Conservation (phyloP, 805 yeast species). For the Kuraishia piskuri region DNA sequence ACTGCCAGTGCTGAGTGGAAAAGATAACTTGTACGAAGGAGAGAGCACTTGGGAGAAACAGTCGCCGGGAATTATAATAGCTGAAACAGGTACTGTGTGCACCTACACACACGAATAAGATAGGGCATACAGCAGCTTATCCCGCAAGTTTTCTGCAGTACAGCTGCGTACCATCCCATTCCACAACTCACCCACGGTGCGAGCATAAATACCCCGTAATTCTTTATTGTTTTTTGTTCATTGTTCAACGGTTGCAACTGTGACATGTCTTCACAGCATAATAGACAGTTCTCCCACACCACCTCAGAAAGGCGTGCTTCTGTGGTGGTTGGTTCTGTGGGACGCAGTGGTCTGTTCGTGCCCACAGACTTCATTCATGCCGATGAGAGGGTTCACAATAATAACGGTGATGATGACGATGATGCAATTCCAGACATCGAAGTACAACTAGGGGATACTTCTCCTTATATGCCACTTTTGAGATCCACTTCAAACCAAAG, state of each 20-base stretch:
- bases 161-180: no score
- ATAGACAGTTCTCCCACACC: conserved; percentile 22
- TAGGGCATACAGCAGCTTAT: no score
- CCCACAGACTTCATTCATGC: conserved; percentile 2
- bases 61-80: no score
- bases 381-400: neutral
- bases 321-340: conserved; percentile 34
- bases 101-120: no score
- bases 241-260: neutral
- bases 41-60: no score
- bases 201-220: no score
- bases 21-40: no score
- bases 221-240: no score
- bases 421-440: neutral
- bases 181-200: no score
- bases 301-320: conserved; percentile 33
- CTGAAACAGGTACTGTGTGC: no score
- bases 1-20: no score
- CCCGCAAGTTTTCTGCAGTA: no score
- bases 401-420: neutral
- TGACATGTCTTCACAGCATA: neutral
- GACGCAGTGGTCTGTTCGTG: conserved; percentile 27
- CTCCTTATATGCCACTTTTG: neutral
- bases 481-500: conserved; percentile 1
- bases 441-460: neutral